These are phyloP conservation scores for Orbilia blumenaviensis DNA, from an alignment of 2,329 filamentous ascomycete species.

Conservation along the genomic window DNA sequence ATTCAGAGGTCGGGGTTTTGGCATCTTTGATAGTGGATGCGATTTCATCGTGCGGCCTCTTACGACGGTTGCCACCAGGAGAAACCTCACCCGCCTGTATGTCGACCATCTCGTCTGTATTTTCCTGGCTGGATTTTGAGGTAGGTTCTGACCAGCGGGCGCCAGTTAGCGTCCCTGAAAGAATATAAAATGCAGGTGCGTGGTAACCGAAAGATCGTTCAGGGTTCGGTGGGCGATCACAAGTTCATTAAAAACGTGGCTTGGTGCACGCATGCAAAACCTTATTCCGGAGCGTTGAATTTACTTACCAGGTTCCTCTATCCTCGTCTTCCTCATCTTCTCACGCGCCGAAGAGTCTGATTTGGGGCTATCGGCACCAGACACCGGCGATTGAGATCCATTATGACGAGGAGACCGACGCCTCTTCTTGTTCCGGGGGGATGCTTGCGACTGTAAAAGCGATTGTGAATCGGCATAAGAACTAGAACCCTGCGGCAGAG, in stretches of 20 bases:
- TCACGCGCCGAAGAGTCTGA: slow-evolving; percentile 49
- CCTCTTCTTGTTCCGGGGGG: slow-evolving; percentile 16
- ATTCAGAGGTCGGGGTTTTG: slow-evolving; percentile 12
- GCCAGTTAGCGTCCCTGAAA: background rate
- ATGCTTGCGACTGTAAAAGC: slow-evolving; percentile 12
- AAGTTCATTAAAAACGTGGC: background rate
- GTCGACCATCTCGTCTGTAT: slow-evolving; percentile 38
- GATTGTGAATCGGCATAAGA: slow-evolving; percentile 19
- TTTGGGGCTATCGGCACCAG: slow-evolving; percentile 42
- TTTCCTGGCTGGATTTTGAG: slow-evolving; percentile 7
- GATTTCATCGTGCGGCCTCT: slow-evolving; percentile 48
- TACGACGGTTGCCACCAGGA: slow-evolving; percentile 40
- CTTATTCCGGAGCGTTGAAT: background rate
- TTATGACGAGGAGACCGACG: slow-evolving; percentile 15
- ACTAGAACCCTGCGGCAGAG: slow-evolving; percentile 12
- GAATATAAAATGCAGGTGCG: background rate
- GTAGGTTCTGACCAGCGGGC: background rate
- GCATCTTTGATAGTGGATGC: slow-evolving; percentile 28
- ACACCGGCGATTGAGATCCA: slow-evolving; percentile 28
- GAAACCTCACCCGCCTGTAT: slow-evolving; percentile 40
- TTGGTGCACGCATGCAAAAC: background rate
- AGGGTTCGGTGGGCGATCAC: background rate
- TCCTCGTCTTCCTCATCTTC: slow-evolving; percentile 49
- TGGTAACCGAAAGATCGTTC: background rate
- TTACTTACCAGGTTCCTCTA: slow-evolving; percentile 46